Conservation (phyloP, 176 grass and related monocot genomes). For the Carex pumila region DNA sequence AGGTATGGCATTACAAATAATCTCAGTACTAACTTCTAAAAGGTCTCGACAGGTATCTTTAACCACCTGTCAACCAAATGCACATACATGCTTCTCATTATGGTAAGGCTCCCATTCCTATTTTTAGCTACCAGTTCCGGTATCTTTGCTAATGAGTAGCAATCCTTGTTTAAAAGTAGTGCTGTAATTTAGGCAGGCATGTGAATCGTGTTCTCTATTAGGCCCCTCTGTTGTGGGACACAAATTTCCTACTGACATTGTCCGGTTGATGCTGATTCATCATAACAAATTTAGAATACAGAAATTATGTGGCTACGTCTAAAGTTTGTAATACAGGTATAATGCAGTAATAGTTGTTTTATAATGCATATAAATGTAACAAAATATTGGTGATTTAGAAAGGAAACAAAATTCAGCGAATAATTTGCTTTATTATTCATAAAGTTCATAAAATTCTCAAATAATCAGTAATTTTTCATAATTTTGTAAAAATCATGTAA, state of each 20-base stretch:
- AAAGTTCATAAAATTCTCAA: not conserved
- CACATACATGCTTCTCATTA: not conserved
- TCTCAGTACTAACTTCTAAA: not conserved
- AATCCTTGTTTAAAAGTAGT: not conserved
- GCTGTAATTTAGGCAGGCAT: not conserved
- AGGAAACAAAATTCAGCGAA: not conserved
- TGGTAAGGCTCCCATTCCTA: not conserved
- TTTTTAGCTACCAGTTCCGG: not conserved
- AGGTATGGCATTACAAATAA: conserved; percentile 34
- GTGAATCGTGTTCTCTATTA: not conserved
- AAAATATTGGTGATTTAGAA: not conserved
- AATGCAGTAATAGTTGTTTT: not conserved
- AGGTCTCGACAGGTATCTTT: not conserved
- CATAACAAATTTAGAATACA: not conserved
- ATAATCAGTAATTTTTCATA: not conserved
- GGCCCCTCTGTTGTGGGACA: not conserved
- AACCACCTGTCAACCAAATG: conserved; percentile 2
- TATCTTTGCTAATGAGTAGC: not conserved
- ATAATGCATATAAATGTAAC: not conserved
- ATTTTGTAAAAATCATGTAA: not conserved
- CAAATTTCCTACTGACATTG: not conserved
- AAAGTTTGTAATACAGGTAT: not conserved
- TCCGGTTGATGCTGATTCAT: not conserved
- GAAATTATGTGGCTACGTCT: not conserved
- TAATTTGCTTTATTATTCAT: not conserved